Conservation (phyloP, 352 stramenopile species). For the Phytophthora pini region DNA sequence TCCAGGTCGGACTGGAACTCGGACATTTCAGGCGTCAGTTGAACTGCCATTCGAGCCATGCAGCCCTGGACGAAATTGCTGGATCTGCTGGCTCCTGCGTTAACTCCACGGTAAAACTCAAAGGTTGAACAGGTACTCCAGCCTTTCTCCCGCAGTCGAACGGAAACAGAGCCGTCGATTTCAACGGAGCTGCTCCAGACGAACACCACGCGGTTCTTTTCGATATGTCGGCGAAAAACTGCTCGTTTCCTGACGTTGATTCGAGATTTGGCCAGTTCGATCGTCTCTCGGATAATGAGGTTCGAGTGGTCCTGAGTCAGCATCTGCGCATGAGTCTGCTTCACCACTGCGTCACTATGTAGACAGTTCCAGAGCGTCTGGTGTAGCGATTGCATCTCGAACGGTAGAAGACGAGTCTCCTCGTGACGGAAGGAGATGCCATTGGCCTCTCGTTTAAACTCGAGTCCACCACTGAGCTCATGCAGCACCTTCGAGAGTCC, state of each 20-base stretch:
- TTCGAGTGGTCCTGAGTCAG: slow-evolving; percentile 34
- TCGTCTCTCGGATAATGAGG: slow-evolving; percentile 25
- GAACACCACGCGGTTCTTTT: slow-evolving; percentile 35
- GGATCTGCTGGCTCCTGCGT: slow-evolving; percentile 7
- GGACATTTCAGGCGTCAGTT: slow-evolving; percentile 32
- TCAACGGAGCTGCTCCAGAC: slow-evolving; percentile 41
- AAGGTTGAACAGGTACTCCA: slow-evolving; percentile 35
- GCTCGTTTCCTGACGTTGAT: slow-evolving; percentile 28
- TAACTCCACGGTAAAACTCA: slow-evolving; percentile 30
- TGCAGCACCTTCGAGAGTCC: slow-evolving; percentile 25
- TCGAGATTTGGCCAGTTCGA: slow-evolving; percentile 24
- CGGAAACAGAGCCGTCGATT: slow-evolving; percentile 31
- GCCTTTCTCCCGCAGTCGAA: slow-evolving; percentile 41
- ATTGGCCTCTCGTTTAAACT: slow-evolving; percentile 33
- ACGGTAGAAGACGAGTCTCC: slow-evolving; percentile 32
- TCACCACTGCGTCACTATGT: slow-evolving; percentile 8
- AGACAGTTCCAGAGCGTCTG: slow-evolving; percentile 30
- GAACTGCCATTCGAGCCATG: slow-evolving; percentile 28
- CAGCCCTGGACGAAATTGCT: slow-evolving; percentile 22
- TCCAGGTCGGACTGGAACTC: slow-evolving; percentile 25
- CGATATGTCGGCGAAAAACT: slow-evolving; percentile 33
- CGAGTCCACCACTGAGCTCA: slow-evolving; percentile 21
- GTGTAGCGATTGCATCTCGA: slow-evolving; percentile 19
- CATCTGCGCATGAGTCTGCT: slow-evolving; percentile 1
- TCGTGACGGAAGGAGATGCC: slow-evolving; percentile 31